These are phyloP conservation scores for Letharia columbiana DNA, from an alignment of 495 filamentous ascomycete species.

Conservation along the genomic window DNA sequence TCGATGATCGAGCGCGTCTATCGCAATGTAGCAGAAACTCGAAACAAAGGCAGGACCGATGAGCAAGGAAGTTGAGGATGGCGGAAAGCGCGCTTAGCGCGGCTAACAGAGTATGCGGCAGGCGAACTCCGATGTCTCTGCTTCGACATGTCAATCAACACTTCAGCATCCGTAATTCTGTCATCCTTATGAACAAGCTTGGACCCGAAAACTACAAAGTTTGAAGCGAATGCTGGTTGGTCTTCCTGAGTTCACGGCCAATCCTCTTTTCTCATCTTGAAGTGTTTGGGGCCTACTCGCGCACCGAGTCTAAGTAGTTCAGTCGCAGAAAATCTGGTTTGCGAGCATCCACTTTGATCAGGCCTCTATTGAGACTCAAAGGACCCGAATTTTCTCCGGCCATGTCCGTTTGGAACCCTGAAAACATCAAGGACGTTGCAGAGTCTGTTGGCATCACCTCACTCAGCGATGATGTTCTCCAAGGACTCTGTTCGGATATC, in stretches of 20 bases:
- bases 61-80: no score
- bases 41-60: no score
- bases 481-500: constrained; percentile 81
- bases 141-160: neutral
- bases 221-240: neutral
- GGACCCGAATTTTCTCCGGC: neutral
- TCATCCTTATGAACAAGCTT: no score
- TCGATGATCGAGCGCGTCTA: no score
- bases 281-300: neutral
- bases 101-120: neutral
- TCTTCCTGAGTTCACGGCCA: neutral
- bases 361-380: neutral
- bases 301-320: neutral
- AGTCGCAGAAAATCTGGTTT: neutral
- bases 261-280: neutral
- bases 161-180: neutral
- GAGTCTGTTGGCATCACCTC: constrained; percentile 83
- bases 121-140: no score
- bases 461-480: constrained; percentile 71
- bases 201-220: neutral
- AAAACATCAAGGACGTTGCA: constrained; percentile 89
- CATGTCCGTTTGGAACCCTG: constrained; percentile 82
- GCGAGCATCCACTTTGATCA: neutral
- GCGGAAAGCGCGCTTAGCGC: neutral
- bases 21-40: no score